These are phyloP conservation scores for Kodamaea derodonti DNA, from an alignment of 1,139 yeast genomes.

Conservation along the genomic window DNA sequence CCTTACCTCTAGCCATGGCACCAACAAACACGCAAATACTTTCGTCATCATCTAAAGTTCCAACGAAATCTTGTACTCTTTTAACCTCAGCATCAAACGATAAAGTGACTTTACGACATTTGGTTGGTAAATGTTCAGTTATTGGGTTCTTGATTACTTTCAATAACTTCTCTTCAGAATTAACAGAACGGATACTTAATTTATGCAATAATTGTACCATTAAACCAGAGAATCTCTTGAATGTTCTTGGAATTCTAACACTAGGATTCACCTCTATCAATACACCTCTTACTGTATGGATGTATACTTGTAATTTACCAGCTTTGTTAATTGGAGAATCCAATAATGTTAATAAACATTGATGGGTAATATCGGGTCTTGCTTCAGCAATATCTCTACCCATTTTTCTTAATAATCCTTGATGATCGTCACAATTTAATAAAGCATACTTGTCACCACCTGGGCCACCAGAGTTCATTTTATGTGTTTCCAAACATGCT, in stretches of 20 bases:
- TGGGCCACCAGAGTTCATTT: constrained; percentile 66
- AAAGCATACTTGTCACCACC: constrained; percentile 92
- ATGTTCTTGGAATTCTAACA: constrained; percentile 96
- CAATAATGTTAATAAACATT: constrained; percentile 84
- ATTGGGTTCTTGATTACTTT: constrained; percentile 96
- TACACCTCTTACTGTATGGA: constrained; percentile 93
- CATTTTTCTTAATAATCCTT: constrained; percentile 90
- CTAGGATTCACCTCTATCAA: constrained; percentile 93
- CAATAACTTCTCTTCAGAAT: constrained; percentile 88
- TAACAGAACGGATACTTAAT: constrained; percentile 87
- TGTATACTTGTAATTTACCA: constrained; percentile 92
- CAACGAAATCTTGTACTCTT: constrained; percentile 85
- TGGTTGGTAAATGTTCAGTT: constrained; percentile 93
- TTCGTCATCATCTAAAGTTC: constrained; percentile 78
- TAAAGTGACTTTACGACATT: constrained; percentile 88
- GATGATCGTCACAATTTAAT: constrained; percentile 96
- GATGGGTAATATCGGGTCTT: constrained; percentile 96
- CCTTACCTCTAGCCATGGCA: constrained; percentile 98
- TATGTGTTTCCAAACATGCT: constrained; percentile 94
- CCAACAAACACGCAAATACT: constrained; percentile 97
- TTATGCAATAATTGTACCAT: constrained; percentile 96
- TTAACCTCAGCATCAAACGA: constrained; percentile 91
- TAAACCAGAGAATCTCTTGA: constrained; percentile 93
- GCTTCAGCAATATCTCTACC: constrained; percentile 97
- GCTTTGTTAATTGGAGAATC: constrained; percentile 98